These are phyloP conservation scores for Bipolaris gigantea DNA, from an alignment of 2,329 filamentous ascomycete genomes.

Conservation along the genomic window DNA sequence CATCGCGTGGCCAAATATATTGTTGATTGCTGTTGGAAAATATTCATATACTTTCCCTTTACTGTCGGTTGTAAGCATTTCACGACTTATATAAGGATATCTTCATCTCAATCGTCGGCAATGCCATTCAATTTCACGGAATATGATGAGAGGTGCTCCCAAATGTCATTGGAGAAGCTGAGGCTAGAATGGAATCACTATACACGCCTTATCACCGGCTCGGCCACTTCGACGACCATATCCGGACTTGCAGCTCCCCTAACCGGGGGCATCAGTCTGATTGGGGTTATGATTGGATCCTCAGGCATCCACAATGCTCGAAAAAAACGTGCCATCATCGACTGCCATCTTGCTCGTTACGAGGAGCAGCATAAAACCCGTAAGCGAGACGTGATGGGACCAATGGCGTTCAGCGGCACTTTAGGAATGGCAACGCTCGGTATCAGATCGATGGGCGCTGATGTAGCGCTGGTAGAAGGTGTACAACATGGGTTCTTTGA, in stretches of 20 bases:
- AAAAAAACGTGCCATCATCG: conserved; percentile 2
- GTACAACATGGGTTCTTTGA: neutral
- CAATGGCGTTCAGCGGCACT: neutral
- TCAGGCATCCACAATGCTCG: conserved; percentile 2
- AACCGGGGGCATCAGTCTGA: neutral
- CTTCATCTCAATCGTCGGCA: no score
- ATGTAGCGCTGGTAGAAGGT: neutral
- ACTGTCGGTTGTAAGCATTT: no score
- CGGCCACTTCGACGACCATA: no score
- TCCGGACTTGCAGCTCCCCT: no score
- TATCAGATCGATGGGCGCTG: neutral
- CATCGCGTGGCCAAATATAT: neutral
- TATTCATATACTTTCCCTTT: no score
- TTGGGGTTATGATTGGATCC: conserved; percentile 1
- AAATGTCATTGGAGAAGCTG: neutral
- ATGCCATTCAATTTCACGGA: conserved; percentile 1
- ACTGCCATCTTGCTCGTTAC: neutral
- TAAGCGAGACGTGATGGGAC: neutral
- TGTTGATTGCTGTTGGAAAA: neutral
- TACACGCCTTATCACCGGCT: neutral
- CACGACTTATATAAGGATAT: neutral
- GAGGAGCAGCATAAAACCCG: neutral
- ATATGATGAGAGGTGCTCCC: neutral
- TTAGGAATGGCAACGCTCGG: neutral
- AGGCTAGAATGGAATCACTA: conserved; percentile 2